A percentile compares a stretch with the other conserved stretches of the same genome.
Conservation (phyloP, 768 basidiomycete genomes). For the Suillus decipiens region DNA sequence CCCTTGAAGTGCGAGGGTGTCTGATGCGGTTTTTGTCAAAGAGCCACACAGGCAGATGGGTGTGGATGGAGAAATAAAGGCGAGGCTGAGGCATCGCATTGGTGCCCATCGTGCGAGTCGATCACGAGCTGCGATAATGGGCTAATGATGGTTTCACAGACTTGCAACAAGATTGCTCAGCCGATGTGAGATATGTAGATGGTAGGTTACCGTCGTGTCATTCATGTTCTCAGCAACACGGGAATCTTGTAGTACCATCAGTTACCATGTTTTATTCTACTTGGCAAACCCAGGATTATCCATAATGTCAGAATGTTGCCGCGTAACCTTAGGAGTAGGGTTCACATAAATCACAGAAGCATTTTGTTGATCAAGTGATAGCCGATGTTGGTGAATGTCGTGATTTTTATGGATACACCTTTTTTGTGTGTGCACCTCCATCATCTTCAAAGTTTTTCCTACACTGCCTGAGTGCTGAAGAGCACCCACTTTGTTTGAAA, state of each 20-base stretch:
- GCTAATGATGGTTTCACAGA: constrained; percentile 1
- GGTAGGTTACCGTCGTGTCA: not conserved
- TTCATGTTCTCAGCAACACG: not conserved
- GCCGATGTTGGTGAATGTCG: constrained; percentile 11
- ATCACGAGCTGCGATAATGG: not conserved
- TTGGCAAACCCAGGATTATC: not conserved
- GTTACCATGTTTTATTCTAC: not conserved
- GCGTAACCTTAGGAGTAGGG: not conserved
- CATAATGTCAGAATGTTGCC: not conserved
- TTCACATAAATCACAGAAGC: not conserved
- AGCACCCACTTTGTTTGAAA: constrained; percentile 2
- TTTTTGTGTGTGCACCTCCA: constrained; percentile 9
- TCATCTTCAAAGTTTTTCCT: constrained; percentile 9
- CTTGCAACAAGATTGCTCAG: not conserved
- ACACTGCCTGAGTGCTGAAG: constrained; percentile 2
- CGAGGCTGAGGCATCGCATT: constrained; percentile 72
- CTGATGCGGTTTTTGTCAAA: constrained; percentile 23
- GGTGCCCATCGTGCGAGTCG: not conserved
- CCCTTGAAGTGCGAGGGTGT: constrained; percentile 35
- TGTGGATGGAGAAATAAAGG: constrained; percentile 81
- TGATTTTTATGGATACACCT: constrained; percentile 12
- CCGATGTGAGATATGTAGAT: not conserved
- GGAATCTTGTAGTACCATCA: too few relatives aligned
- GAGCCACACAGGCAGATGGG: constrained; percentile 48
- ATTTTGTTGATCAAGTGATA: constrained; percentile 9